These are phyloP conservation scores for Kazachstania psychrophila DNA, from an alignment of 805 yeast species.

Conservation along the genomic window DNA sequence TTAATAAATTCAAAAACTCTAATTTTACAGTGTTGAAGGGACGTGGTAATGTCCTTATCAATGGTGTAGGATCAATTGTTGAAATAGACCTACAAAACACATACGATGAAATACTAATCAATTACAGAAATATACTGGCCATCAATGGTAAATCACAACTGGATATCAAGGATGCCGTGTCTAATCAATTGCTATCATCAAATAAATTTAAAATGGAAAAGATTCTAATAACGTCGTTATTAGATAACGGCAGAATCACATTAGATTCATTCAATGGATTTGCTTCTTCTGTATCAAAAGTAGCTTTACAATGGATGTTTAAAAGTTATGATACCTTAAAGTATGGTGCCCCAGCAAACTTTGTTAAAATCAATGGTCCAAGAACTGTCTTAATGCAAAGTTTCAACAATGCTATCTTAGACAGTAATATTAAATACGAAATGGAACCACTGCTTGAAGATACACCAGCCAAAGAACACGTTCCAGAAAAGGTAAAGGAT, in stretches of 20 bases:
- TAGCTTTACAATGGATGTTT: constrained; percentile 6
- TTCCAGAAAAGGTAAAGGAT: not conserved
- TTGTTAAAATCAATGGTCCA: constrained; percentile 28
- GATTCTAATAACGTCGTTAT: not conserved
- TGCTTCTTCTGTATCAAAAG: not conserved
- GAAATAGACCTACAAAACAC: constrained; percentile 20
- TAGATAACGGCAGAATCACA: not conserved
- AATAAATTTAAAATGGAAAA: not conserved
- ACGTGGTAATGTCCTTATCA: constrained; percentile 23
- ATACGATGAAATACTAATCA: constrained; percentile 22
- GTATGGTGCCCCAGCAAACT: constrained; percentile 18
- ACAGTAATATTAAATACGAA: constrained; percentile 1
- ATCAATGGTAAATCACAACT: constrained; percentile 24
- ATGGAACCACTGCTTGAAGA: constrained; percentile 5
- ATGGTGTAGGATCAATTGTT: constrained; percentile 19
- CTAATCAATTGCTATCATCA: constrained; percentile 1
- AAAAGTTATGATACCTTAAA: constrained; percentile 8
- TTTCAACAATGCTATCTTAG: constrained; percentile 3
- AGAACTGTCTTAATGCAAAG: constrained; percentile 28
- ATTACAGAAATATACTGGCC: constrained; percentile 25
- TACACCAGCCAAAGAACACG: not conserved
- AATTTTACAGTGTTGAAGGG: constrained; percentile 22
- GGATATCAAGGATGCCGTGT: constrained; percentile 19
- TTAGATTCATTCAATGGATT: not conserved
- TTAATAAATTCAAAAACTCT: constrained; percentile 8